Percentiles rank a stretch among this genome's conserved stretches.
These are phyloP conservation scores for Yarrowia sp. DNA, from an alignment of 805 yeast species.

Conservation along the genomic window DNA sequence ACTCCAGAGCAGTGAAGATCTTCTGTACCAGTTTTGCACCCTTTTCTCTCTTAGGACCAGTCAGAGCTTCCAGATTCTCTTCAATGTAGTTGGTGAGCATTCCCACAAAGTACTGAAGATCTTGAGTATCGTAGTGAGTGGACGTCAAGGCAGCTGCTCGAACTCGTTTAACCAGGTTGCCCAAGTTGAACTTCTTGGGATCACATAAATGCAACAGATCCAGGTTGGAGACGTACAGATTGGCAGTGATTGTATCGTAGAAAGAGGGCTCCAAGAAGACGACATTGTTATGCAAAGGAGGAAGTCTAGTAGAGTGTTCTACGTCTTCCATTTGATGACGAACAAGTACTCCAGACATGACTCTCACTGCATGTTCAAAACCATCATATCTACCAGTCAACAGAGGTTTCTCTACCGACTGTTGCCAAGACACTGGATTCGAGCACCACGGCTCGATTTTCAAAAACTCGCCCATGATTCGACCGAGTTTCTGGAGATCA, in stretches of 20 bases:
- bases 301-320: not conserved
- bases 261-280: constrained; percentile 7
- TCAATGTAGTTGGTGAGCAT: not conserved
- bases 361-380: not conserved
- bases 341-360: not conserved
- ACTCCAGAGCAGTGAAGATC: not conserved
- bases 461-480: constrained; percentile 11
- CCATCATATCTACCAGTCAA: not conserved
- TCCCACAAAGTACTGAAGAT: not conserved
- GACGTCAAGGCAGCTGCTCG: not conserved
- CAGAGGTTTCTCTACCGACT: not conserved
- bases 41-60: not conserved
- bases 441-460: constrained; percentile 8
- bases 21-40: not conserved
- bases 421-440: not conserved
- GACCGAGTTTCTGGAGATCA: constrained; percentile 15
- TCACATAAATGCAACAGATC: not conserved
- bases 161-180: not conserved
- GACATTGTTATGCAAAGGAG: not conserved
- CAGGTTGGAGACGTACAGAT: not conserved
- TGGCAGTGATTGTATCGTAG: not conserved
- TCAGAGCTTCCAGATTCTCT: not conserved
- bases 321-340: not conserved
- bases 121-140: not conserved
- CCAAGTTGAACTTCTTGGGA: not conserved